Percentiles rank a stretch among this genome's conserved stretches.
These are phyloP conservation scores for Metschnikowia henanensis DNA, from an alignment of 805 yeast species.

Conservation along the genomic window DNA sequence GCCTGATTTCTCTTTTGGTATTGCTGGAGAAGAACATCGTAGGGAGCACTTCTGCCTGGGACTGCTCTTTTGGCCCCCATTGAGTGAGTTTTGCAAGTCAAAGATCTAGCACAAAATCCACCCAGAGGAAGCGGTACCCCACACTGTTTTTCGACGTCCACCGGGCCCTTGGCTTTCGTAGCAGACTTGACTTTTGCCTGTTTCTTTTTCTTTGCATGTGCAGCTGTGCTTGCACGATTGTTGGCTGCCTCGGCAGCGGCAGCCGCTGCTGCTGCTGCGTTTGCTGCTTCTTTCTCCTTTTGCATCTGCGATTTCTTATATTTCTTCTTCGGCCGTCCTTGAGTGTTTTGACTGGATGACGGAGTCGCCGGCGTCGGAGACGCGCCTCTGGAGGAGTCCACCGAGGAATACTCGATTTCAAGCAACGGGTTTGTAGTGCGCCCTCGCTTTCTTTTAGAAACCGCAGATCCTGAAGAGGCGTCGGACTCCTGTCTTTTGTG, in stretches of 20 bases:
- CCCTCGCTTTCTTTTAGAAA: constrained; percentile 28
- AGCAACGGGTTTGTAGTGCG: constrained; percentile 25
- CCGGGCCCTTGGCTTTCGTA: constrained; percentile 73
- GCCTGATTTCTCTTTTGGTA: constrained; percentile 94
- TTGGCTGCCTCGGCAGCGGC: constrained; percentile 32
- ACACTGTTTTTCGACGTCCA: constrained; percentile 92
- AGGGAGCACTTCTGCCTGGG: constrained; percentile 88
- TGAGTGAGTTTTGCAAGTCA: constrained; percentile 96
- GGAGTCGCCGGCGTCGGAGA: constrained; percentile 38
- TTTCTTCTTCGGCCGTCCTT: constrained; percentile 40
- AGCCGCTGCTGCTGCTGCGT: constrained; percentile 47
- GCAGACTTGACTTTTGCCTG: constrained; percentile 37
- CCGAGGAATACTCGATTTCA: constrained; percentile 38
- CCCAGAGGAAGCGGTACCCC: constrained; percentile 94
- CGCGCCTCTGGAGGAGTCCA: constrained; percentile 39
- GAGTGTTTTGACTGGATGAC: constrained; percentile 16
- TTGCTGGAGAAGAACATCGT: constrained; percentile 82
- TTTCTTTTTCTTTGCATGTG: constrained; percentile 31
- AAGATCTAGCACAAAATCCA: constrained; percentile 92
- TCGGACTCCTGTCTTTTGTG: constrained; percentile 26
- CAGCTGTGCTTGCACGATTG: constrained; percentile 15
- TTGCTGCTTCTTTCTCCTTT: constrained; percentile 46
- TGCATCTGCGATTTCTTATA: constrained; percentile 45
- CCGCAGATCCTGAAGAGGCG: constrained; percentile 12
- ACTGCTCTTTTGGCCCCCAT: constrained; percentile 99